Conservation (phyloP, 2,329 filamentous ascomycete genomes). For the Cladosporium velox region DNA sequence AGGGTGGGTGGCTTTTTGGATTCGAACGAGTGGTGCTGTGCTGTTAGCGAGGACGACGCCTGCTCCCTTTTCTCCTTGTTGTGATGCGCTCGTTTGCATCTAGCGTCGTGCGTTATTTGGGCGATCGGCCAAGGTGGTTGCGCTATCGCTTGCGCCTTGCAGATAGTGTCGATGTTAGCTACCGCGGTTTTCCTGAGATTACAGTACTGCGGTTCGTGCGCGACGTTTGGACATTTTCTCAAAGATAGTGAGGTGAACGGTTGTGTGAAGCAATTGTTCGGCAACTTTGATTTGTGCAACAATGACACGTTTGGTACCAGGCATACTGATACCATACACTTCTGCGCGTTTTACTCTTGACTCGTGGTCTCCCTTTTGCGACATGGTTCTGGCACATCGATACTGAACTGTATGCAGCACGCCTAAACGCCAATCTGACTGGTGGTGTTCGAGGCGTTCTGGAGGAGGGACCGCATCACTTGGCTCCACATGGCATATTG, state of each 20-base stretch:
- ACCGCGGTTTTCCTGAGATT: constrained; percentile 3
- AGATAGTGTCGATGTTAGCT: constrained; percentile 7
- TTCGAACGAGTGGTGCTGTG: not conserved
- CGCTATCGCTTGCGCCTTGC: constrained; percentile 9
- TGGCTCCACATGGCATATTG: not conserved
- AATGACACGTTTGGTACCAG: not conserved
- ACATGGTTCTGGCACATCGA: not conserved
- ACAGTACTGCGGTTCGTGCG: constrained; percentile 1
- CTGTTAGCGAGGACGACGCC: not conserved
- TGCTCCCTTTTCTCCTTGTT: not conserved
- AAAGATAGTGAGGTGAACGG: not conserved
- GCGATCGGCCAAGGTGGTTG: constrained; percentile 1
- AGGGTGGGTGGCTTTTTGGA: not conserved
- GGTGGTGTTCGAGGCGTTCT: not conserved
- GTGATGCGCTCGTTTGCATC: not conserved
- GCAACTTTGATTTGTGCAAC: not conserved
- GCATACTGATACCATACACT: not conserved
- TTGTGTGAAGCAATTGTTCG: not conserved
- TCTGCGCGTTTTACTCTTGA: not conserved
- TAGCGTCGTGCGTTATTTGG: not conserved
- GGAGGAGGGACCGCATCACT: not conserved
- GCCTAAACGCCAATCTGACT: not conserved
- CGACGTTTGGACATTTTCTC: not conserved
- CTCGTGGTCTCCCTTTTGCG: not conserved
- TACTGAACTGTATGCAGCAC: not conserved